Base-by-base conservation (phyloP, 768 basidiomycete species). In the Panaeolus papilionaceus region DNA sequence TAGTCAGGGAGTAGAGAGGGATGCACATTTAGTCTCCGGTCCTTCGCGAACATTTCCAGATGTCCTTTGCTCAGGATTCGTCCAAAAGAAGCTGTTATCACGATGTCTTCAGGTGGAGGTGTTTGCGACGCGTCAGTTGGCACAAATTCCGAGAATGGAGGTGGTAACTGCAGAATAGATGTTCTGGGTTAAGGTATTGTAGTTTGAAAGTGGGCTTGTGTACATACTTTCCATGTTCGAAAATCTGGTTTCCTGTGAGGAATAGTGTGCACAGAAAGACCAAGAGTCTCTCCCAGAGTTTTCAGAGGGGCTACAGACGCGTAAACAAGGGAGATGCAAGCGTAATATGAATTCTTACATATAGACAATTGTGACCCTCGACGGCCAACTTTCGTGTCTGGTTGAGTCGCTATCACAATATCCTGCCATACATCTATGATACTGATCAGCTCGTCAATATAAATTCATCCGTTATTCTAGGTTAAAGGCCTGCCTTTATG, bases 21-120 rank as follows among this genome's bases (percentile, higher is more conserved):
- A 72, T 98, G 96, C 6, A 98, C 88, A 73, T 98, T 98, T 42
- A 98, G 81, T 26, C 91, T 81, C 58, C 87, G 85, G 0, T 77
- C 72, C 0, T 81, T 80, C 0, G 79, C 83, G 73, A 97, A 97
- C 45, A 84, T 80, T 14, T 81, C 74, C 16, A 98, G 86, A 64
- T 92, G 80, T 2, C 81, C 73, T 4, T 81, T 75, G 0, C 93
- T 86, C 12, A 98, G 84, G 70, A 96, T 95, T 58, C 92, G 91
- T 0, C 96, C 96, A 70, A 97, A 97, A 0, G 96, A 97, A 6
- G 96, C 94, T 0, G 95, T 95, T 6, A 98, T 73, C 9, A 98
- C 83, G 38, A 96, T 74, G 68, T 92, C 86, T 12, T 83, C 77
- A 3, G 72, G 42, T 26, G 75, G 76, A 2, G 80, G 78, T 18